Base-by-base conservation (phyloP, 345 rosid genomes). In the Eucalyptus globulus region DNA sequence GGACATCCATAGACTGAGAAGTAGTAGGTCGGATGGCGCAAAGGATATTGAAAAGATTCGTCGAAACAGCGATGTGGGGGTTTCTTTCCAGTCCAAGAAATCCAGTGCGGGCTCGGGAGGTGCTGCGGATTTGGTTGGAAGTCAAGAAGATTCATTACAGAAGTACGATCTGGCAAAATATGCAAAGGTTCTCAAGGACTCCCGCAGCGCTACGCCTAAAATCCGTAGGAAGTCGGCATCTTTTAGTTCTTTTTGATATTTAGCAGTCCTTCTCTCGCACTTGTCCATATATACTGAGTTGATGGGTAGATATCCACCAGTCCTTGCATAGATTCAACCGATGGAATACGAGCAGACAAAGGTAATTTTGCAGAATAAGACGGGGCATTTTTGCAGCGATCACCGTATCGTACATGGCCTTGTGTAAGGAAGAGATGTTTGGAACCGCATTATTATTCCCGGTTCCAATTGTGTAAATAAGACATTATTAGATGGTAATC, bases 141-240 rank as follows among this genome's bases (percentile, higher is more conserved):
- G 44, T 76, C 85, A 43, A 40, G 85, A 76, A 40, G 86, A 87
- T 69, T 44, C 72, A 31, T 51, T 69, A 27, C 88, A 56, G 90
- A 95, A 92, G 91, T 91, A 91, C 4, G 96, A 97, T 86, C 80
- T 97, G 93, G 65, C 87, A 49, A 97, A 97, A 89, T 95, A 88
- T 29, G 98, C 99, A 0, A 93, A 93, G 86, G 98, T 88, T 49
- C 91, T 97, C 58, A 94, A 89, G 90, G 93, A 90, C 65, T 88
- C 96, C 10, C 93, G 91, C n/a, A 47, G 93, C 6, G 19, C 60
- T 47, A 62, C 91, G 49, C 88, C 90, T 49, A 91, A 54, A 56
- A 14, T 26, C 34, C 94, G 88, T 58, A 93, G 92, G 92, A 97
- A 92, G 88, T 90, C 96, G 14, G 92, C 91, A 34, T 95, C 97